These are phyloP conservation scores for Tricholoma saponaceum DNA, from an alignment of 768 basidiomycete genomes.

Conservation along the genomic window DNA sequence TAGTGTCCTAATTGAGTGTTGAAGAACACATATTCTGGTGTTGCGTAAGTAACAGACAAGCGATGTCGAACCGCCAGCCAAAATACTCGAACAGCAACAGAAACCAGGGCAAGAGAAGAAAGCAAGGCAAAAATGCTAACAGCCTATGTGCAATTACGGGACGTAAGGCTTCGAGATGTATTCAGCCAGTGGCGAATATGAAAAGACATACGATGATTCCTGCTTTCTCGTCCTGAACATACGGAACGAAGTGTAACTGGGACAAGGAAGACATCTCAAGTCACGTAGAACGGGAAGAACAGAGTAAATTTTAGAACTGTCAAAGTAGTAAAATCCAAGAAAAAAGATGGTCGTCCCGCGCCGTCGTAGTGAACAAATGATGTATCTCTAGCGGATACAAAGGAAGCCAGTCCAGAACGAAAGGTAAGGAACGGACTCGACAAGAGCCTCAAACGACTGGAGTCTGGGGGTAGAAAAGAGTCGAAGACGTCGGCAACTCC, in stretches of 20 bases:
- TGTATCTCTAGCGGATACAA: constrained; percentile 17
- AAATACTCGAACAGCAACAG: constrained; percentile 43
- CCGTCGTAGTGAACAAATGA: constrained; percentile 17
- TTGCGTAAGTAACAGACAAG: constrained; percentile 19
- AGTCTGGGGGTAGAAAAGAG: constrained; percentile 5
- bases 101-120: constrained; percentile 48
- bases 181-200: not conserved
- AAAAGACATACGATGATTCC: constrained; percentile 2
- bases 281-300: not conserved
- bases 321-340: not conserved
- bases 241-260: not conserved
- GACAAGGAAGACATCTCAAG: not conserved
- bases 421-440: constrained; percentile 8
- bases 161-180: not conserved
- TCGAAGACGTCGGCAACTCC: not conserved
- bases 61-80: constrained; percentile 40
- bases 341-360: constrained; percentile 36
- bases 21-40: constrained; percentile 58
- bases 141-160: constrained; percentile 25
- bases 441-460: constrained; percentile 9
- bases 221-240: not conserved
- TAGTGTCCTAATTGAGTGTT: constrained; percentile 70
- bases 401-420: constrained; percentile 22
- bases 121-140: constrained; percentile 51
- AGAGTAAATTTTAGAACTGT: not conserved